Evolutionary conservation across 176 grass and related monocot genomes (phyloP).

Genomic region (Oryza australiensis): DNA sequence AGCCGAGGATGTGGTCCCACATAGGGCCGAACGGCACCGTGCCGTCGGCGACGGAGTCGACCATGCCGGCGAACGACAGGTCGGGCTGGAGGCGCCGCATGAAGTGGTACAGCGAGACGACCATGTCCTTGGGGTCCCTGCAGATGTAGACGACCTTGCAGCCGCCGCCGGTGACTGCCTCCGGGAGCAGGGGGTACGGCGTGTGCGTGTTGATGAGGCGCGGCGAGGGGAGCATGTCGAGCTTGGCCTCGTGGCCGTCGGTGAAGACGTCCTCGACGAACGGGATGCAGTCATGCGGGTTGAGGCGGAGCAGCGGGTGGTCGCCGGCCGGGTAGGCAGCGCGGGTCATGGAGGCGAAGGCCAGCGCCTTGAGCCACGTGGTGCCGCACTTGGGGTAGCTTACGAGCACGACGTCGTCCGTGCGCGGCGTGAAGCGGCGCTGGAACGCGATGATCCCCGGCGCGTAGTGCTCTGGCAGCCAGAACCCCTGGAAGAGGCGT

Average conservation of each 20-base stretch:
- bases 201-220: constrained; percentile 59
- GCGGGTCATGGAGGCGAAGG: constrained; percentile 15
- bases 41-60: constrained; percentile 49
- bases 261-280: constrained; percentile 42
- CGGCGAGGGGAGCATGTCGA: constrained; percentile 47
- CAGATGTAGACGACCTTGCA: constrained; percentile 46
- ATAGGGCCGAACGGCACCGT: constrained; percentile 35
- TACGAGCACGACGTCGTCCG: constrained; percentile 41
- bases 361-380: not conserved
- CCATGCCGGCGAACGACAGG: constrained; percentile 32
- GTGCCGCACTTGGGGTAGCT: constrained; percentile 28
- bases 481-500: constrained; percentile 26
- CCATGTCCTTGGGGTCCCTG: constrained; percentile 52
- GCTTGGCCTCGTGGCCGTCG: constrained; percentile 8
- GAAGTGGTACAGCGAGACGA: constrained; percentile 41
- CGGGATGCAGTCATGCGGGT: constrained; percentile 52
- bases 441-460: constrained; percentile 10
- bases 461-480: constrained; percentile 23
- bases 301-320: constrained; percentile 53
- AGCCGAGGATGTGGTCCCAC: constrained; percentile 53
- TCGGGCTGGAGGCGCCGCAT: not conserved
- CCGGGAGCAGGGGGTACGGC: constrained; percentile 41
- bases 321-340: not conserved
- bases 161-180: not conserved
- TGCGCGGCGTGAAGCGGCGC: constrained; percentile 29